phyloP scores from a whole-genome alignment of 176 grass and related monocot species.

The Zoysia japonica region DNA sequence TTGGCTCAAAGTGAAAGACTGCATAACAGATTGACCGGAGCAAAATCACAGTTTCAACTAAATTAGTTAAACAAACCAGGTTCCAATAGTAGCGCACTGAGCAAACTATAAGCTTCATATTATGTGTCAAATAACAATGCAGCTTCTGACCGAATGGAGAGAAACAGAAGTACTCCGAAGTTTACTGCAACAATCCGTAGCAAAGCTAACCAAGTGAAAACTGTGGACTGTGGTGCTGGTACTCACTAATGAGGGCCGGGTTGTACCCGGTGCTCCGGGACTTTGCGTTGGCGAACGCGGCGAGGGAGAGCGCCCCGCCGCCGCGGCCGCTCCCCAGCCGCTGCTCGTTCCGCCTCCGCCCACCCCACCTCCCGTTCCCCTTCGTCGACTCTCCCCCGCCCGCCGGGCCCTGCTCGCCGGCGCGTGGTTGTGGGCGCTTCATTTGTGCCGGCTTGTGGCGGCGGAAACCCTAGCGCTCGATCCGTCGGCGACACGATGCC shows the following conservation, averaged over 20 bases:
- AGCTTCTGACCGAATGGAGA: neutral
- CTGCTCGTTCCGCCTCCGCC: slow-evolving; percentile 62
- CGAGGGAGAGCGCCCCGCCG: slow-evolving; percentile 75
- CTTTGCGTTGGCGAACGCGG: slow-evolving; percentile 81
- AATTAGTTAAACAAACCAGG: neutral
- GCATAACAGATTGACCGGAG: neutral
- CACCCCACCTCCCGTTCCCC: slow-evolving; percentile 49
- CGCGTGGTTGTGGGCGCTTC: slow-evolving; percentile 36
- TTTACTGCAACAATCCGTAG: neutral
- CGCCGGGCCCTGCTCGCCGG: neutral
- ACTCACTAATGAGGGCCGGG: slow-evolving; percentile 75
- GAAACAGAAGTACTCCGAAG: neutral
- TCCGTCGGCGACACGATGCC: neutral
- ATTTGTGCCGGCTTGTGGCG: neutral
- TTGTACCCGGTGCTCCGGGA: slow-evolving; percentile 71
- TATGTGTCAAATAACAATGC: neutral
- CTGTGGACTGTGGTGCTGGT: neutral
- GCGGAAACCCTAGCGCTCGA: slow-evolving; percentile 37
- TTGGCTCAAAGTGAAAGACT: neutral
- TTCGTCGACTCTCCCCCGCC: slow-evolving; percentile 11
- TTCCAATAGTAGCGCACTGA: neutral
- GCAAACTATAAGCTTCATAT: neutral
- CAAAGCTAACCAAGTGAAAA: neutral
- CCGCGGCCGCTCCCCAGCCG: slow-evolving; percentile 64
- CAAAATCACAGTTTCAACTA: neutral